Percentiles rank a stretch among this genome's conserved stretches.
Evolutionary conservation across 352 stramenopile genomes (phyloP).

Genomic region (Phytophthora cactorum): DNA sequence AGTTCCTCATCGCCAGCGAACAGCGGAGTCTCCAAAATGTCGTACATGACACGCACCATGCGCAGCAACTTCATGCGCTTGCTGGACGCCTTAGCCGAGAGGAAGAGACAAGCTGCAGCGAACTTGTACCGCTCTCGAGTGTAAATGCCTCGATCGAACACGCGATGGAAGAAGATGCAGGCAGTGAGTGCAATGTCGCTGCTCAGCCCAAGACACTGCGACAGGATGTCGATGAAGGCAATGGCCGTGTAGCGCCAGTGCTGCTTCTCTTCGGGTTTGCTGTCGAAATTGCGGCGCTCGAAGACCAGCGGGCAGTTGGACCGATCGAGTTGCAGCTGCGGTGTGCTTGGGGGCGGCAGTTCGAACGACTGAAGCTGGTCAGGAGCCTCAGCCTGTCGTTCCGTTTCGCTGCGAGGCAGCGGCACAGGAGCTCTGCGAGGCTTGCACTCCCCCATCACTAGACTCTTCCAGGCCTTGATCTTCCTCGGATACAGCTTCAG

Average conservation of each 20-base stretch:
- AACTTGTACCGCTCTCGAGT: constrained; percentile 83
- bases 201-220: constrained; percentile 67
- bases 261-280: constrained; percentile 71
- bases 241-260: constrained; percentile 85
- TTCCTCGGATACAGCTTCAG: constrained; percentile 79
- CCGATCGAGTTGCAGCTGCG: constrained; percentile 68
- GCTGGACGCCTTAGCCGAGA: constrained; percentile 82
- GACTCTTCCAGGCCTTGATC: constrained; percentile 81
- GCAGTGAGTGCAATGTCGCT: constrained; percentile 77
- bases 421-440: constrained; percentile 55
- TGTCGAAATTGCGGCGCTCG: constrained; percentile 65
- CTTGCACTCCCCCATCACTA: constrained; percentile 76
- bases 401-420: constrained; percentile 65
- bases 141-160: constrained; percentile 87
- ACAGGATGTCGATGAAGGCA: constrained; percentile 83
- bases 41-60: constrained; percentile 88
- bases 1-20: constrained; percentile 80
- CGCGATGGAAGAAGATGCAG: constrained; percentile 79
- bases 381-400: constrained; percentile 67
- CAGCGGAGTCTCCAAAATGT: constrained; percentile 78
- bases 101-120: constrained; percentile 80
- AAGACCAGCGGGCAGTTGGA: constrained; percentile 80
- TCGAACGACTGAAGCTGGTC: constrained; percentile 83
- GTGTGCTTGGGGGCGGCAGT: constrained; percentile 47
- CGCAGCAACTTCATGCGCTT: constrained; percentile 89